Base-by-base conservation (phyloP, 495 filamentous ascomycete genomes). In the Terfezia boudieri region DNA sequence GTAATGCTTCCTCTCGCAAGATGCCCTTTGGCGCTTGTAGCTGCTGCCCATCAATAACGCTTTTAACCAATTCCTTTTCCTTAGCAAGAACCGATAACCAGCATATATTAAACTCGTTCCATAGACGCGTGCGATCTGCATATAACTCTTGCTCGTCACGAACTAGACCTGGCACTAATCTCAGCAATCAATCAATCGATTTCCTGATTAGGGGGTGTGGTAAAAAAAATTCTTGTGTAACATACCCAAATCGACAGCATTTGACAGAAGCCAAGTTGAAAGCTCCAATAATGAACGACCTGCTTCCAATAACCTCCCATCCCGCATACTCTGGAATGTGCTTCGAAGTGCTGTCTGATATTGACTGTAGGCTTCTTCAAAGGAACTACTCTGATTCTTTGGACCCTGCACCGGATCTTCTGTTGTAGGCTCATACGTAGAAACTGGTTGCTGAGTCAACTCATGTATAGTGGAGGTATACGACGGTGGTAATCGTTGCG, bases 101-200 rank as follows among this genome's bases (percentile, higher is more conserved):
- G 59, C 86, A 90, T 52, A 82, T 75, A 65, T 98, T 96, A 71
- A 96, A 94, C 60, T 95, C 82, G 60, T 81, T 80, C 90, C 90
- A 98, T 36, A 96, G 71, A 64, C 79, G 76, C 58, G 92, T 73
- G 50, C 84, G 76, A 55, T 86, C 78, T 36, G 70, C 65, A 59
- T 88, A 76, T 36, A 83, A 69, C 49, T 71, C 67, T 55, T 81
- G 76, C 59, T 94, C 80, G 69, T 98, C 90, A 54, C 75, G 76
- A 53, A 79, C 70, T 62, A 84, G 73, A 60, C 80, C 81, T 84
- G 61, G 68, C 55, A 60, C 54, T 49, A 58, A 57, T 61, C 59
- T 61, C 59, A 64, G 62, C 59, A 58, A 58, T 35, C 55, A 64
- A 52, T 16, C 49, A 58, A 58, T 51, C 4, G 26, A 51, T 51